phyloP scores from a whole-genome alignment of 345 rosid genomes.

The Arabidopsis arenosa region DNA sequence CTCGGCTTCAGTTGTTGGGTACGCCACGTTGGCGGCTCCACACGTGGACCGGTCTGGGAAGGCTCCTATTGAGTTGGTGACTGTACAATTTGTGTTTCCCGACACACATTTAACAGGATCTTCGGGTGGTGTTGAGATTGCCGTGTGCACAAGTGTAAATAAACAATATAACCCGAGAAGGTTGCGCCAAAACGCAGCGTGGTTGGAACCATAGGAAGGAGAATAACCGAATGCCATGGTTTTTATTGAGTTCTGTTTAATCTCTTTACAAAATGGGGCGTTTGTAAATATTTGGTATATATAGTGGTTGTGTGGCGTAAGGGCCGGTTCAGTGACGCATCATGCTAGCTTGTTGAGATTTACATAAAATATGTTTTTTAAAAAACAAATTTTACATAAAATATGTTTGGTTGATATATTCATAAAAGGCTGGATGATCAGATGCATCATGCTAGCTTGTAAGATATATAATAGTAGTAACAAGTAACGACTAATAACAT shows the following conservation, averaged over 20 bases:
- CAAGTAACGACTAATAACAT: background rate
- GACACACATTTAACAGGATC: slow-evolving; percentile 65
- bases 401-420: too few relatives aligned
- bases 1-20: slow-evolving; percentile 65
- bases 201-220: too few relatives aligned
- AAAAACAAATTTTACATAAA: too few relatives aligned
- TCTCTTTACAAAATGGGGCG: background rate
- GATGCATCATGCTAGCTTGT: background rate
- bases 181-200: too few relatives aligned
- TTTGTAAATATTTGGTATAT: background rate
- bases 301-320: background rate
- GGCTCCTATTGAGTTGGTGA: slow-evolving; percentile 70
- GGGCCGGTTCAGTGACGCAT: background rate
- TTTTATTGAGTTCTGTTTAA: background rate
- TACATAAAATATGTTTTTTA: too few relatives aligned
- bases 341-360: too few relatives aligned
- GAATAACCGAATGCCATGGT: too few relatives aligned
- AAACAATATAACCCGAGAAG: background rate
- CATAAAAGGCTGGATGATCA: background rate
- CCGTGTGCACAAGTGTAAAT: slow-evolving; percentile 34
- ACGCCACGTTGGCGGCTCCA: slow-evolving; percentile 60
- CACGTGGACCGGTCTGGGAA: slow-evolving; percentile 74
- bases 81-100: slow-evolving; percentile 54
- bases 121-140: slow-evolving; percentile 57
- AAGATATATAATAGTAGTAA: too few relatives aligned